These are phyloP conservation scores for Coleophoma crateriformis DNA, from an alignment of 2,329 filamentous ascomycete species.

Conservation along the genomic window DNA sequence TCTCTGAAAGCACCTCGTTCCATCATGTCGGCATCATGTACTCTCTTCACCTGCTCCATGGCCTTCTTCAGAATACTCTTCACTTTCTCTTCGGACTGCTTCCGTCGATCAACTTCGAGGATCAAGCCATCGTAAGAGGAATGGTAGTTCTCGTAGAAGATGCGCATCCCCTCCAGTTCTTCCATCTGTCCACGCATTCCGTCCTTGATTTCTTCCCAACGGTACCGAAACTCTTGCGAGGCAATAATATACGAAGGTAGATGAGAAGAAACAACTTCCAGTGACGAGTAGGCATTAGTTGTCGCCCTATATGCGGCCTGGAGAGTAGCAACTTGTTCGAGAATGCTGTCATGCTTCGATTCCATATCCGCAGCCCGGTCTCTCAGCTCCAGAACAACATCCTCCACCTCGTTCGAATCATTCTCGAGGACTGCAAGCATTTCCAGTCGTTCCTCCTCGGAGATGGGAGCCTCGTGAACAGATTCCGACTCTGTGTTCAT, in stretches of 20 bases:
- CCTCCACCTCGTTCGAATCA: constrained; percentile 63
- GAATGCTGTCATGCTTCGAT: constrained; percentile 56
- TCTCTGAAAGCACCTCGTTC: constrained; percentile 74
- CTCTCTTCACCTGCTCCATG: constrained; percentile 66
- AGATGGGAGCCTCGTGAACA: constrained; percentile 57
- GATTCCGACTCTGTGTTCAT: constrained; percentile 51
- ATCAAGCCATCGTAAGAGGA: constrained; percentile 80
- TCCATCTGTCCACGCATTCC: constrained; percentile 63
- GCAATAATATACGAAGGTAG: constrained; percentile 61
- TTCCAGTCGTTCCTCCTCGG: constrained; percentile 69
- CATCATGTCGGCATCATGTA: constrained; percentile 66
- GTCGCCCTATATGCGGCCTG: constrained; percentile 51
- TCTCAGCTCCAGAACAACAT: constrained; percentile 64
- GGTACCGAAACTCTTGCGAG: constrained; percentile 54
- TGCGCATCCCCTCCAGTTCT: constrained; percentile 70
- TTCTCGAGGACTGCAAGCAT: constrained; percentile 77
- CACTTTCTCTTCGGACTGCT: constrained; percentile 67
- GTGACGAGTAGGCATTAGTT: constrained; percentile 54
- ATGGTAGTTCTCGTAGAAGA: constrained; percentile 85
- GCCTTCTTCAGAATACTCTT: constrained; percentile 72
- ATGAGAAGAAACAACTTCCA: constrained; percentile 63
- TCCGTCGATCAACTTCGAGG: constrained; percentile 75
- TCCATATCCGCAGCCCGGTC: constrained; percentile 77
- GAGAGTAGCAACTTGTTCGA: constrained; percentile 55
- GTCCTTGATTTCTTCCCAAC: constrained; percentile 72